Percentiles rank a stretch among this genome's conserved stretches.
These are phyloP conservation scores for Torulaspora quercuum DNA, from an alignment of 805 yeast genomes.

Conservation along the genomic window DNA sequence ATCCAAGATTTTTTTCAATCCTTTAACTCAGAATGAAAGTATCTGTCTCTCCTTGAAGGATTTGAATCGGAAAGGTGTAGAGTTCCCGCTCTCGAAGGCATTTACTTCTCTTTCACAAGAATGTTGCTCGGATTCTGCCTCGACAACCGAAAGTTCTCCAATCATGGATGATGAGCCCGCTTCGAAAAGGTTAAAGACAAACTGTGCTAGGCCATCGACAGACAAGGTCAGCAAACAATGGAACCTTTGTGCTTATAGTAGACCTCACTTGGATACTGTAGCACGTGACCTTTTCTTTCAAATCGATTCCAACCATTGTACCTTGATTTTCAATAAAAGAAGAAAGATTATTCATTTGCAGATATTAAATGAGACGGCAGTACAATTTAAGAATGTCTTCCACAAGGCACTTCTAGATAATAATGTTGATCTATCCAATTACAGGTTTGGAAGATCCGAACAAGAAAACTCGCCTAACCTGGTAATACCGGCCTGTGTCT, in stretches of 20 bases:
- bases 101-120: neutral
- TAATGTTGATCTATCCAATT: slow-evolving; percentile 12
- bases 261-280: slow-evolving; percentile 46
- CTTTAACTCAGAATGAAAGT: slow-evolving; percentile 51
- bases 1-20: slow-evolving; percentile 49
- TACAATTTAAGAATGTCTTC: slow-evolving; percentile 20
- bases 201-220: slow-evolving; percentile 4
- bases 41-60: slow-evolving; percentile 52
- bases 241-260: slow-evolving; percentile 37
- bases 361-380: slow-evolving; percentile 19
- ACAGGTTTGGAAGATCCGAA: slow-evolving; percentile 8
- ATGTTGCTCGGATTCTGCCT: slow-evolving; percentile 1
- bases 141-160: slow-evolving; percentile 3
- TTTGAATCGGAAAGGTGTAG: slow-evolving; percentile 41
- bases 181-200: slow-evolving; percentile 19
- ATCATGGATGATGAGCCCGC: slow-evolving; percentile 6
- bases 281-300: slow-evolving; percentile 44
- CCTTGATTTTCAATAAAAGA: slow-evolving; percentile 34
- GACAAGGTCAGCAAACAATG: slow-evolving; percentile 13
- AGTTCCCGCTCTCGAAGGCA: slow-evolving; percentile 6
- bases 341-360: slow-evolving; percentile 26
- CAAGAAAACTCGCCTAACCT: slow-evolving; percentile 6
- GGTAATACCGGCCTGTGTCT: slow-evolving; percentile 26
- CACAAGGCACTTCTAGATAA: slow-evolving; percentile 9
- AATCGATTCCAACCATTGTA: slow-evolving; percentile 34